Conservation (phyloP, 768 basidiomycete species). For the Stropharia rugosoannulata region DNA sequence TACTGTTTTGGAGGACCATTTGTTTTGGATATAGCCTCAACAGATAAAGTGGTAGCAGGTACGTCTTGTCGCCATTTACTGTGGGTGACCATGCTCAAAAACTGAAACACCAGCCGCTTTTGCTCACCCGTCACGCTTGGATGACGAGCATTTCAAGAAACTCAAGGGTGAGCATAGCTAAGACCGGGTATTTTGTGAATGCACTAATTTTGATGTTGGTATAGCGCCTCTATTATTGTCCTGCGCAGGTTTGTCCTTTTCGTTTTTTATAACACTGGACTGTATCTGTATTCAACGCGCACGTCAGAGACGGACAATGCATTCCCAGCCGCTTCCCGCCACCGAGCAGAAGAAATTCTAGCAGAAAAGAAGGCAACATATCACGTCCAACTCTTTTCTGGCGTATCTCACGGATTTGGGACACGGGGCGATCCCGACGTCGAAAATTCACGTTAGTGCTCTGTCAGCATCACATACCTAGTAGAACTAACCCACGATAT, state of each 20-base stretch:
- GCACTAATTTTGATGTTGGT: background rate
- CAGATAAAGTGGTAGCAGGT: conserved; percentile 50
- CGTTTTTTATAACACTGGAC: background rate
- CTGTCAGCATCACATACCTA: background rate
- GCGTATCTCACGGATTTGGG: conserved; percentile 48
- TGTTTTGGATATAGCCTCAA: conserved; percentile 43
- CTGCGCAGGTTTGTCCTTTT: conserved; percentile 43
- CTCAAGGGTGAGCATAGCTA: conserved; percentile 38
- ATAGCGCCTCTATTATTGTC: conserved; percentile 54
- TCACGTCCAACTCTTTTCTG: conserved; percentile 58
- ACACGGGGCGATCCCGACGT: conserved; percentile 43
- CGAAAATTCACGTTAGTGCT: conserved; percentile 35
- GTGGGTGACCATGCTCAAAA: background rate
- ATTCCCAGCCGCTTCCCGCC: conserved; percentile 52
- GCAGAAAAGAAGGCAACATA: conserved; percentile 49
- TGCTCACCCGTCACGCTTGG: conserved; percentile 53
- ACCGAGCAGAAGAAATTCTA: conserved; percentile 55
- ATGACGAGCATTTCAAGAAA: conserved; percentile 45
- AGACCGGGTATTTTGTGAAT: background rate
- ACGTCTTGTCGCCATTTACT: conserved; percentile 3
- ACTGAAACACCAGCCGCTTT: conserved; percentile 42
- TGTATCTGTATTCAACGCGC: background rate
- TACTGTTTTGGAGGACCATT: conserved; percentile 62
- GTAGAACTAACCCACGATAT: background rate
- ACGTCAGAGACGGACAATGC: conserved; percentile 49